phyloP scores from a whole-genome alignment of 2,329 filamentous ascomycete species.

The Colletotrichum phormii region DNA sequence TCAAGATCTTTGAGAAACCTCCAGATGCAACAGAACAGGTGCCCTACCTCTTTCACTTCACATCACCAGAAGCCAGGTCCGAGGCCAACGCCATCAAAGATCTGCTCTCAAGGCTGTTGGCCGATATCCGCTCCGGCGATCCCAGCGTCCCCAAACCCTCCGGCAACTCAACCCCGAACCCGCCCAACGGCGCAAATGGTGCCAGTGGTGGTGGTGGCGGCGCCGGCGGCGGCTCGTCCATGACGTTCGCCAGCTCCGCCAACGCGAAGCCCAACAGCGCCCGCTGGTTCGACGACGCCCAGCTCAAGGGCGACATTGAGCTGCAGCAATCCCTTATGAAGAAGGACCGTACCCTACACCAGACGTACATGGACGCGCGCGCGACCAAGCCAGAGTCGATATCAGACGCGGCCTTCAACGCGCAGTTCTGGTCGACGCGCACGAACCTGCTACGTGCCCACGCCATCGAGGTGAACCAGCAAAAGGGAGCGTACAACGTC shows the following conservation, averaged over 20 bases:
- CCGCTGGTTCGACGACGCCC: constrained; percentile 83
- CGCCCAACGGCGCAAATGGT: constrained; percentile 40
- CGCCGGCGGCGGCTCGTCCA: constrained; percentile 61
- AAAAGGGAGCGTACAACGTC: constrained; percentile 92
- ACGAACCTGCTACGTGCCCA: constrained; percentile 88
- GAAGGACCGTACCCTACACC: constrained; percentile 78
- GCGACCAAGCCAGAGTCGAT: constrained; percentile 87
- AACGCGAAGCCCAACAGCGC: constrained; percentile 65
- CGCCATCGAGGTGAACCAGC: constrained; percentile 88
- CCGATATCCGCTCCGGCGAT: constrained; percentile 71
- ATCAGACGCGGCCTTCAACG: constrained; percentile 82
- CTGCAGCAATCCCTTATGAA: constrained; percentile 91
- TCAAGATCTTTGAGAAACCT: constrained; percentile 87
- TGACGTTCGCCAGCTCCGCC: constrained; percentile 82
- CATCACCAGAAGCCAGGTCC: constrained; percentile 79
- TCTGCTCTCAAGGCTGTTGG: constrained; percentile 81
- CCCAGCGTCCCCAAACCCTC: constrained; percentile 61
- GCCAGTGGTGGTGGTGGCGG: constrained; percentile 34
- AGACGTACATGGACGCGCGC: constrained; percentile 88
- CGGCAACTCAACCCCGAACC: constrained; percentile 46
- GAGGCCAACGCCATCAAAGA: constrained; percentile 91
- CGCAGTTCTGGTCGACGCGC: constrained; percentile 94
- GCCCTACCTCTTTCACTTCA: constrained; percentile 90
- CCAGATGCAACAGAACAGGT: constrained; percentile 69
- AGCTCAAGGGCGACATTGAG: constrained; percentile 80